Evolutionary conservation across 495 filamentous ascomycete species (phyloP).

Genomic region (Penicillium lividum): DNA sequence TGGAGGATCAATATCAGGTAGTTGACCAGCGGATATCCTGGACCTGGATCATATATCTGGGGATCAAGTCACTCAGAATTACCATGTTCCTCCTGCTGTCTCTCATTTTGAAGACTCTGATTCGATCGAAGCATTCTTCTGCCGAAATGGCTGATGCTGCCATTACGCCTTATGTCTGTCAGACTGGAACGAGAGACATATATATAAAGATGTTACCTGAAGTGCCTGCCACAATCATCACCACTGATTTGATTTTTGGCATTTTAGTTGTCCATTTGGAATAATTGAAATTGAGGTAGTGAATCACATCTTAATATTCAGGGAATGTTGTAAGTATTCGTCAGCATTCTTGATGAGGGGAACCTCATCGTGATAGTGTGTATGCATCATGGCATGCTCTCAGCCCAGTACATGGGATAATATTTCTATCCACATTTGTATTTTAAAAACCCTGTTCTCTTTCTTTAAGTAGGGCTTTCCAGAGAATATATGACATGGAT

Average conservation of each 20-base stretch:
- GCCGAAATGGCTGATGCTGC: background rate
- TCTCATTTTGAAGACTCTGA: too few relatives aligned
- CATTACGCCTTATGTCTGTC: background rate
- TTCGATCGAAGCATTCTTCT: too few relatives aligned
- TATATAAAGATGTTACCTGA: background rate
- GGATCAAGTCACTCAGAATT: too few relatives aligned
- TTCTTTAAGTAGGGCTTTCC: too few relatives aligned
- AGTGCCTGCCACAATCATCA: conserved; percentile 2
- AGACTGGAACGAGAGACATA: background rate
- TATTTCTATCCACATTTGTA: too few relatives aligned
- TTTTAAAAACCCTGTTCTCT: too few relatives aligned
- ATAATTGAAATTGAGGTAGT: background rate
- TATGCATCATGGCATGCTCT: conserved; percentile 1
- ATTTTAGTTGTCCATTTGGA: background rate
- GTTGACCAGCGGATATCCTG: too few relatives aligned
- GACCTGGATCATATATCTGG: too few relatives aligned
- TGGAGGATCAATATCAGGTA: too few relatives aligned
- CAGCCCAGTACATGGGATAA: background rate
- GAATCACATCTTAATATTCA: background rate
- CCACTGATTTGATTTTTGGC: conserved; percentile 2
- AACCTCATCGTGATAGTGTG: conserved; percentile 1
- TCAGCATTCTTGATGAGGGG: conserved; percentile 4
- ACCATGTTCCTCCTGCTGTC: too few relatives aligned
- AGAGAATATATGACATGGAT: too few relatives aligned
- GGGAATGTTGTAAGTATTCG: background rate